Percentiles rank a stretch among this genome's conserved stretches.
Evolutionary conservation across 805 yeast species (phyloP).

Genomic region (Metschnikowia similis): DNA sequence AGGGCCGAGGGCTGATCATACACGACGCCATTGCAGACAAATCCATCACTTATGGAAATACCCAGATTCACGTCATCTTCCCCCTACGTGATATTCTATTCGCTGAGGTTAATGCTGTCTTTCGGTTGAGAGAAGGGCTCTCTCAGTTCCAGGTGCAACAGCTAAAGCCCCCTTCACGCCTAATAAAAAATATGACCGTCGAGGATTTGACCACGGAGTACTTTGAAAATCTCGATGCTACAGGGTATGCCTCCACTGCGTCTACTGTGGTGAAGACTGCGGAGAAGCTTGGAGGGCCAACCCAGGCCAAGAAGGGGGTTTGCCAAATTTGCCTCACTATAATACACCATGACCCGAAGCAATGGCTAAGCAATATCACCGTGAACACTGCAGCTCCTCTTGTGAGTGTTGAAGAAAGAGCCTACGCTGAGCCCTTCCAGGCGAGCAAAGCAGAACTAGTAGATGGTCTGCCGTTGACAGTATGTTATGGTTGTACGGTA

Average conservation of each 20-base stretch:
- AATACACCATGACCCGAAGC: constrained; percentile 53
- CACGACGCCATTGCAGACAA: constrained; percentile 49
- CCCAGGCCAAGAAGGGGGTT: constrained; percentile 13
- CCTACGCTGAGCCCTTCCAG: constrained; percentile 21
- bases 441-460: background rate
- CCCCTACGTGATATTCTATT: constrained; percentile 75
- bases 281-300: constrained; percentile 60
- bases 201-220: constrained; percentile 74
- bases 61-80: constrained; percentile 46
- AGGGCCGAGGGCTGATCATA: constrained; percentile 77
- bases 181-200: constrained; percentile 72
- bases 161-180: constrained; percentile 27
- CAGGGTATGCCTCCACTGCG: constrained; percentile 80
- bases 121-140: constrained; percentile 35
- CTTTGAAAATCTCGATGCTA: constrained; percentile 62
- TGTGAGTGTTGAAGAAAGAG: constrained; percentile 35
- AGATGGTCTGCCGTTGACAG: constrained; percentile 19
- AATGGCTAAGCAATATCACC: constrained; percentile 69
- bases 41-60: constrained; percentile 22
- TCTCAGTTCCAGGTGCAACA: constrained; percentile 21
- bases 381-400: constrained; percentile 53
- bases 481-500: constrained; percentile 78
- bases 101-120: constrained; percentile 62
- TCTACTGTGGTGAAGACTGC: constrained; percentile 92
- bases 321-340: constrained; percentile 58